phyloP scores from a whole-genome alignment of 768 basidiomycete species.

The Macrolepiota fuliginosa region DNA sequence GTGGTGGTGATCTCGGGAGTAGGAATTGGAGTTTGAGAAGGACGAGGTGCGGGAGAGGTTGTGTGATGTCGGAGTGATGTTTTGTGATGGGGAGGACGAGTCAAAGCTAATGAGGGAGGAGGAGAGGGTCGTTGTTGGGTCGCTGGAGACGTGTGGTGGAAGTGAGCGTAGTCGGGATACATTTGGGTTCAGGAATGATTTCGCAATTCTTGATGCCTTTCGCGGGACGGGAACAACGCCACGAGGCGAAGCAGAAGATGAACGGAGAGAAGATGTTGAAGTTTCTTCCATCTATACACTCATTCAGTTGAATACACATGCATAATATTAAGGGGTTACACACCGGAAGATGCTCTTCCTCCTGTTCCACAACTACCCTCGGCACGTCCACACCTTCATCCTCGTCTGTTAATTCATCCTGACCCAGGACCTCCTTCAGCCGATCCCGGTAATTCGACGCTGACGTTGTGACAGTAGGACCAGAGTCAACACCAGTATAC shows the following conservation, averaged over 20 bases:
- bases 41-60: constrained; percentile 71
- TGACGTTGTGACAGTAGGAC: constrained; percentile 23
- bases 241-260: constrained; percentile 36
- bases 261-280: constrained; percentile 33
- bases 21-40: constrained; percentile 36
- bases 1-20: constrained; percentile 24
- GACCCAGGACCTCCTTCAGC: constrained; percentile 69
- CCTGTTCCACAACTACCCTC: constrained; percentile 30
- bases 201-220: constrained; percentile 37
- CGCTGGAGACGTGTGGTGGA: constrained; percentile 44
- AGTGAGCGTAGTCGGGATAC: constrained; percentile 79
- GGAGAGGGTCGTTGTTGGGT: neutral
- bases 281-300: constrained; percentile 14
- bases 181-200: constrained; percentile 68
- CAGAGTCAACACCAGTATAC: constrained; percentile 69
- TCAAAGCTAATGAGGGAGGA: constrained; percentile 32
- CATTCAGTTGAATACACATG: constrained; percentile 4
- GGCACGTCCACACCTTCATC: constrained; percentile 49
- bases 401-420: constrained; percentile 45
- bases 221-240: constrained; percentile 33
- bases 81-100: constrained; percentile 40
- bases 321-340: constrained; percentile 12
- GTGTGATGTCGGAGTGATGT: constrained; percentile 57
- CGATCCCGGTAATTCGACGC: constrained; percentile 61
- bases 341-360: constrained; percentile 30